These are phyloP conservation scores for Aspergillus melleus DNA, from an alignment of 2,329 filamentous ascomycete species.

Conservation along the genomic window DNA sequence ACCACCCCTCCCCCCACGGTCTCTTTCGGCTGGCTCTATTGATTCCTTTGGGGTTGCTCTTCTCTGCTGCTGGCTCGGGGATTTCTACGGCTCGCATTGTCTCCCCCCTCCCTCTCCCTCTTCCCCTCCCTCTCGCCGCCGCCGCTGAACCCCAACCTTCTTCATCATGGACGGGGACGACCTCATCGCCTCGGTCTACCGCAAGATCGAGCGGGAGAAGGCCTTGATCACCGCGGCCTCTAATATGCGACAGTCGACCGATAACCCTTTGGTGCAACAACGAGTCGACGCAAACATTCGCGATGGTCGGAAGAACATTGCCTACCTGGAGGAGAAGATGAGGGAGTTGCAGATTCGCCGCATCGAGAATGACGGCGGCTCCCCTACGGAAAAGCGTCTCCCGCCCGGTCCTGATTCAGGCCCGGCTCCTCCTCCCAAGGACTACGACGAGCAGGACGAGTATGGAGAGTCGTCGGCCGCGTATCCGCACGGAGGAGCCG, in stretches of 20 bases:
- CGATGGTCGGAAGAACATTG: slow-evolving; percentile 87
- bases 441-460: slow-evolving; percentile 61
- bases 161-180: slow-evolving; percentile 60
- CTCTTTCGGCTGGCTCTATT: slow-evolving; percentile 3
- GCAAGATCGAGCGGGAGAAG: slow-evolving; percentile 98
- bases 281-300: slow-evolving; percentile 91
- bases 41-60: neutral
- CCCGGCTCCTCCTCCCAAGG: slow-evolving; percentile 73
- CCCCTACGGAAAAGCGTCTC: slow-evolving; percentile 50
- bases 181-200: slow-evolving; percentile 76
- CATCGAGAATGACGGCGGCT: slow-evolving; percentile 55
- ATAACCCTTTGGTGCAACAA: slow-evolving; percentile 87
- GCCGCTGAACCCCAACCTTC: slow-evolving; percentile 9
- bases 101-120: slow-evolving; percentile 14
- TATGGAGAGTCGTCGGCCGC: slow-evolving; percentile 60
- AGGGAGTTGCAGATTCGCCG: slow-evolving; percentile 82
- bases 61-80: neutral
- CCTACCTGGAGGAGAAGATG: slow-evolving; percentile 93
- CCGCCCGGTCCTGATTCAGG: slow-evolving; percentile 43
- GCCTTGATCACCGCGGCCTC: slow-evolving; percentile 91
- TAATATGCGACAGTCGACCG: slow-evolving; percentile 92
- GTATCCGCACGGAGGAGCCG: slow-evolving; percentile 62
- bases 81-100: slow-evolving; percentile 6
- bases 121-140: slow-evolving; percentile 7
- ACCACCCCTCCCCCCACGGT: slow-evolving; percentile 7